Conservation (phyloP, 495 filamentous ascomycete species). For the Terfezia boudieri region DNA sequence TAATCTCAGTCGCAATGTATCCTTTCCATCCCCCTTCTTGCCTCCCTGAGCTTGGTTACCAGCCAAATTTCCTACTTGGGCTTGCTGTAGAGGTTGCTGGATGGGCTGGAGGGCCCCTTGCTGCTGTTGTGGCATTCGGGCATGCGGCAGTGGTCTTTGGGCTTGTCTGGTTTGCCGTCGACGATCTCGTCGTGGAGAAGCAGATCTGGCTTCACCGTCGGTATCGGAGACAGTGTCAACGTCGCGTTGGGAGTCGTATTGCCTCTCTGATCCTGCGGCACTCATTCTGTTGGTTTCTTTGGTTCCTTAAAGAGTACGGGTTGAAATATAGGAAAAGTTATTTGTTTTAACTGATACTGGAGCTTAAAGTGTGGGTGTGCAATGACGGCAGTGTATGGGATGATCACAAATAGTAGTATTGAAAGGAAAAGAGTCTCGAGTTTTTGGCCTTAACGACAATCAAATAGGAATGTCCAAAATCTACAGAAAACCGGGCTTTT, state of each 20-base stretch:
- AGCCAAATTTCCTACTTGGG: conserved; percentile 15
- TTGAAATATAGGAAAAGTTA: too few species aligned
- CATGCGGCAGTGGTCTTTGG: not conserved
- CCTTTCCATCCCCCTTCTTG: conserved; percentile 31
- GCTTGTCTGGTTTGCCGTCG: not conserved
- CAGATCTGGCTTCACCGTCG: not conserved
- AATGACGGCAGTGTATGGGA: too few species aligned
- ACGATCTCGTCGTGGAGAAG: not conserved
- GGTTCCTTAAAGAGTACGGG: too few species aligned
- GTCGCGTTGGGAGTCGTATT: not conserved
- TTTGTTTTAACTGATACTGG: too few species aligned
- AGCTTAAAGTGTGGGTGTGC: too few species aligned
- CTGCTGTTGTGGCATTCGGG: not conserved
- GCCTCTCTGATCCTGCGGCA: not conserved
- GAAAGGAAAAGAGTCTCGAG: too few species aligned
- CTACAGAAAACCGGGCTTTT: too few species aligned
- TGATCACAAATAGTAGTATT: too few species aligned
- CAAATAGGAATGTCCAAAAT: too few species aligned
- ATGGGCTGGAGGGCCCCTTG: not conserved
- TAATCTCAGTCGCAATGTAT: conserved; percentile 54
- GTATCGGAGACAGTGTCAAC: not conserved
- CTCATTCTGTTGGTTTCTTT: not conserved
- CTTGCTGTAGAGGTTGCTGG: not conserved
- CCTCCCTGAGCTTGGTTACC: conserved; percentile 17
- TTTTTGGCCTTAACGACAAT: too few species aligned